Base-by-base conservation (phyloP, 2,329 filamentous ascomycete species). In the Ceratocystis papillata region DNA sequence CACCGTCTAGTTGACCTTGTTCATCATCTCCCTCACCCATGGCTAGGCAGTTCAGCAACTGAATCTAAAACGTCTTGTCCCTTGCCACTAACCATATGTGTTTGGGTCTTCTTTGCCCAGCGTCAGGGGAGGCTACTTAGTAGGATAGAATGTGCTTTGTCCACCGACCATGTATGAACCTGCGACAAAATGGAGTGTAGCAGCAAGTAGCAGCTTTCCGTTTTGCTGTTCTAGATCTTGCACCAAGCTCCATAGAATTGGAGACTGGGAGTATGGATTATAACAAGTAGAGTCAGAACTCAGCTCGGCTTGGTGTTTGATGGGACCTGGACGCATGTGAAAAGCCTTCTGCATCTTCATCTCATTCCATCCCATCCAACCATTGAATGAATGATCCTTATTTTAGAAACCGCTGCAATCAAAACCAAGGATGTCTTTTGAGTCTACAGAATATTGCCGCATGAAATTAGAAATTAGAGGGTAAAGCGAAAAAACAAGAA, bases 351-450 rank as follows among this genome's bases (percentile, higher is more conserved):
- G 37, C 37, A 41, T 41, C 37, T 41, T 41, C 37, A 41, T 28
- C 48, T 5, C 1, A 7, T 28, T 3, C 48, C 12, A 53, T 10
- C 12, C 12, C 22, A 53, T 53, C 20, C 48, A 53, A 25, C 22
- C 48, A 53, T n/a, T 37, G 25, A 59, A 30, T 59, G 25, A 59
- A 20, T n/a, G 17, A 8, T 37, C 55, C 25, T 37, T 59, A 33
- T 25, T 37, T 59, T 59, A 37, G 55, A 59, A 59, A 37, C 55
- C 48, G 8, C 28, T 37, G 55, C 15, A 59, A 30, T 37, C 55
- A 30, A 59, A 59, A 20, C 33, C 28, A 59, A 59, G 55, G 55
- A 30, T 37, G 28, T 33, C 55, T 59, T 30, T 15, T 37, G 17
- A 7, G 2, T 30, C 28, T 37, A 28, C 20, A 59, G 25, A 33